These are phyloP conservation scores for Rhodotorula graminis DNA, from an alignment of 768 basidiomycete species.

Conservation along the genomic window DNA sequence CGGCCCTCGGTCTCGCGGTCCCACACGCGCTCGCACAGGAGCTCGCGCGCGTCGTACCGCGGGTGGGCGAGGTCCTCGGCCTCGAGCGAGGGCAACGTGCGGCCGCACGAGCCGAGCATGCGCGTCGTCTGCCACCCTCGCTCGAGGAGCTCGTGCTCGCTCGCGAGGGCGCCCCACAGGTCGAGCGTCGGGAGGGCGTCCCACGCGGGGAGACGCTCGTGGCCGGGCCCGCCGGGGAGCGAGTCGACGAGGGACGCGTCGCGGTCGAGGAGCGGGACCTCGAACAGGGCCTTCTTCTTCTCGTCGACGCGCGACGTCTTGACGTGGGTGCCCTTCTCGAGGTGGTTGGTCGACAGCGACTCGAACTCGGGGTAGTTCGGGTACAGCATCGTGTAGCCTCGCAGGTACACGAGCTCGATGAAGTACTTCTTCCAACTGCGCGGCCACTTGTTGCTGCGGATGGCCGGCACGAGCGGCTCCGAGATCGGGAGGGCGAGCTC, in stretches of 20 bases:
- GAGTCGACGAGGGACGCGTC: constrained; percentile 53
- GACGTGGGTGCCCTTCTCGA: constrained; percentile 79
- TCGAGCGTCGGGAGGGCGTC: constrained; percentile 64
- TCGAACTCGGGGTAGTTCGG: constrained; percentile 69
- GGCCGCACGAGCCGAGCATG: constrained; percentile 19
- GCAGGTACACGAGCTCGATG: constrained; percentile 75
- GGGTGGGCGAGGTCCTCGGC: neutral
- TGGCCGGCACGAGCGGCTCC: constrained; percentile 61
- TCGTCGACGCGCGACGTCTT: constrained; percentile 53
- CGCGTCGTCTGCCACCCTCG: constrained; percentile 37
- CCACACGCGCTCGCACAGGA: constrained; percentile 36
- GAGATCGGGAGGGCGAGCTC: constrained; percentile 50
- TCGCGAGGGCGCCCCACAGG: constrained; percentile 55
- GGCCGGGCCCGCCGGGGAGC: constrained; percentile 52
- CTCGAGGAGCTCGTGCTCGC: constrained; percentile 47
- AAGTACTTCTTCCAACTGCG: constrained; percentile 85
- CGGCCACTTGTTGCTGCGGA: constrained; percentile 75
- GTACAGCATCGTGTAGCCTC: constrained; percentile 82
- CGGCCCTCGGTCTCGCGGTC: constrained; percentile 7
- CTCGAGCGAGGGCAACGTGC: neutral
- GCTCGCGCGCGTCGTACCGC: constrained; percentile 39
- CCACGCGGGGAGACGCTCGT: constrained; percentile 54
- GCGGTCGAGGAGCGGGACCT: constrained; percentile 62
- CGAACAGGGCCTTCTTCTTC: constrained; percentile 62
- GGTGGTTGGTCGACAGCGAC: constrained; percentile 83